A percentile compares a stretch with the other conserved stretches of the same genome.
phyloP scores from a whole-genome alignment of 1,284 basidiomycete genomes.

The Ustilago trichophora region DNA sequence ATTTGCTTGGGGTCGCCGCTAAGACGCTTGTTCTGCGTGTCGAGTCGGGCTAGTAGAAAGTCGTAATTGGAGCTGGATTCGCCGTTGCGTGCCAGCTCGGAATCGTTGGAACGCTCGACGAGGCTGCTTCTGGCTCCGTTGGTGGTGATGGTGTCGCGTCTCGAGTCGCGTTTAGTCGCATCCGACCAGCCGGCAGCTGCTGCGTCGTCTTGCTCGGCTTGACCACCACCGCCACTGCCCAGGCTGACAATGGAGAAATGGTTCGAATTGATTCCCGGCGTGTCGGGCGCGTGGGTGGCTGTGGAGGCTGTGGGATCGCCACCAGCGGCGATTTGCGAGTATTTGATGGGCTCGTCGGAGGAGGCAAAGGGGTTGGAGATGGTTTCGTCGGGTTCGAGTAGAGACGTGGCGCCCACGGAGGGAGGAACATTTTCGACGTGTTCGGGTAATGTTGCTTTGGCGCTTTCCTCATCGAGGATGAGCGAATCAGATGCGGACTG shows the following conservation, averaged over 20 bases:
- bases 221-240: slow-evolving; percentile 19
- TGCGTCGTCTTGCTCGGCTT: too few relatives aligned
- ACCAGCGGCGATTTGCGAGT: slow-evolving; percentile 2
- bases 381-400: slow-evolving; percentile 57
- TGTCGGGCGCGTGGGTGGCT: slow-evolving; percentile 12
- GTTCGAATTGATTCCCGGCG: slow-evolving; percentile 34
- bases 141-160: slow-evolving; percentile 35
- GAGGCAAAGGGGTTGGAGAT: slow-evolving; percentile 60
- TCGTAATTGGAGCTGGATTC: slow-evolving; percentile 45
- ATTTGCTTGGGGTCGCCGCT: slow-evolving; percentile 57
- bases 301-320: neutral
- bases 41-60: slow-evolving; percentile 52
- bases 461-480: slow-evolving; percentile 43
- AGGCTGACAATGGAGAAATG: slow-evolving; percentile 53
- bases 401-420: slow-evolving; percentile 56
- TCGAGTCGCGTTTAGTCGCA: slow-evolving; percentile 12
- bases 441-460: slow-evolving; percentile 23
- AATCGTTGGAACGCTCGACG: slow-evolving; percentile 13
- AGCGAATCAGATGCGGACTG: slow-evolving; percentile 27
- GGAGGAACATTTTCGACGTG: slow-evolving; percentile 44
- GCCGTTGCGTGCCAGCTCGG: slow-evolving; percentile 2
- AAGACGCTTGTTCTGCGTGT: slow-evolving; percentile 54
- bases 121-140: slow-evolving; percentile 12
- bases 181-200: slow-evolving; percentile 13
- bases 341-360: slow-evolving; percentile 19